Conservation (phyloP, 495 filamentous ascomycete genomes). For the Amniculicola lignicola region DNA sequence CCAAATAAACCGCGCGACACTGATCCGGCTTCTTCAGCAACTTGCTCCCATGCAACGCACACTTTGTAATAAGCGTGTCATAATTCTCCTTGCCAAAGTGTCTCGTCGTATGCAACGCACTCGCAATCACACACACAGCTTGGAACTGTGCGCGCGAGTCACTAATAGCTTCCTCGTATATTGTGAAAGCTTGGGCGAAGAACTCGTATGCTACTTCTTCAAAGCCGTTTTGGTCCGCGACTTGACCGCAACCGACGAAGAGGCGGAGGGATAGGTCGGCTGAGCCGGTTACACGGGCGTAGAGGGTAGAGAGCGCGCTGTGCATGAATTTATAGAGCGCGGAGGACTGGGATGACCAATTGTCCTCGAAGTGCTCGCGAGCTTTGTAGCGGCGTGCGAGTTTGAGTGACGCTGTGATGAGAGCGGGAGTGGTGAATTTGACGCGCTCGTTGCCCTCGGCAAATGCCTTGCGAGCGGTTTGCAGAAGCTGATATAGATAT, state of each 20-base stretch:
- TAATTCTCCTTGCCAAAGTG: conserved; percentile 96
- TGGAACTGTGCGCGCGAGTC: conserved; percentile 97
- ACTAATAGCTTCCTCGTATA: conserved; percentile 93
- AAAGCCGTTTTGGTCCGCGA: conserved; percentile 86
- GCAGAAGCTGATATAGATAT: conserved; percentile 62
- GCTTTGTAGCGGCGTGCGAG: conserved; percentile 85
- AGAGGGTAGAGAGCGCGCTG: conserved; percentile 78
- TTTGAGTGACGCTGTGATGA: conserved; percentile 86
- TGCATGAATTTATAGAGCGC: conserved; percentile 95
- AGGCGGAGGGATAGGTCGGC: conserved; percentile 85
- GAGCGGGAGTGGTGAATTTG: conserved; percentile 87
- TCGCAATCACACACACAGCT: conserved; percentile 91
- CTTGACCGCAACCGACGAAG: conserved; percentile 87
- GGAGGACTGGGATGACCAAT: conserved; percentile 86
- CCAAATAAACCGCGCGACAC: conserved; percentile 91
- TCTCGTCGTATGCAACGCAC: conserved; percentile 78
- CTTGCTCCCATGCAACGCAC: conserved; percentile 93
- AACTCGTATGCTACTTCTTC: conserved; percentile 98
- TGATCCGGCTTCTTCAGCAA: conserved; percentile 97
- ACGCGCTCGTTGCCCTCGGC: conserved; percentile 91
- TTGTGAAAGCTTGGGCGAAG: conserved; percentile 96
- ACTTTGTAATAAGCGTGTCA: conserved; percentile 96
- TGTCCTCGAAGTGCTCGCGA: conserved; percentile 91
- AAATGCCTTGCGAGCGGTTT: conserved; percentile 83
- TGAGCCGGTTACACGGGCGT: conserved; percentile 77